Evolutionary conservation across 108 stramenopile genomes (phyloP).

Genomic region (Fragilariopsis cylindrus): DNA sequence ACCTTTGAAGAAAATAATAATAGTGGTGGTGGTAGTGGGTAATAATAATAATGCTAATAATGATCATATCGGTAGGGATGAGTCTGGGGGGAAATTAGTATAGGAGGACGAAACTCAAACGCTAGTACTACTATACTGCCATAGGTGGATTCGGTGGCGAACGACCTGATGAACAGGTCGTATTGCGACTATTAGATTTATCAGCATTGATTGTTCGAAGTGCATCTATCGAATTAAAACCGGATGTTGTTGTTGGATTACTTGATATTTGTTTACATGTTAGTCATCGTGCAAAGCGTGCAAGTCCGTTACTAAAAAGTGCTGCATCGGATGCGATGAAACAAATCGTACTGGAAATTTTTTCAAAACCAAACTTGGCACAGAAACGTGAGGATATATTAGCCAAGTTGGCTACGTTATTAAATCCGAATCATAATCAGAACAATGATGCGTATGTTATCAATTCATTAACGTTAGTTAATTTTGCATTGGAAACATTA

Average conservation of each 20-base stretch:
- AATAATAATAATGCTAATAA: constrained; percentile 1
- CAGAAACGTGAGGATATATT: constrained; percentile 70
- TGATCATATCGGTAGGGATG: neutral
- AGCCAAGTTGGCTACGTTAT: constrained; percentile 69
- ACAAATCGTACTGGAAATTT: constrained; percentile 78
- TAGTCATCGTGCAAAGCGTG: constrained; percentile 56
- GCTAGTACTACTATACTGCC: neutral
- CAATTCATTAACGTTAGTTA: constrained; percentile 84
- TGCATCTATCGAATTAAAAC: constrained; percentile 35
- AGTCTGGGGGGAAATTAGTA: too few species aligned
- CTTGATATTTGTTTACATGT: constrained; percentile 80
- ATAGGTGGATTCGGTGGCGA: neutral
- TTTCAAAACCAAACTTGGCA: constrained; percentile 51
- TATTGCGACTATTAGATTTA: constrained; percentile 70
- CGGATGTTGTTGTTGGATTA: constrained; percentile 57
- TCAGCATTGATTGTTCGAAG: constrained; percentile 74
- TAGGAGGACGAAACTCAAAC: too few species aligned
- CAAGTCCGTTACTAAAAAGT: constrained; percentile 57
- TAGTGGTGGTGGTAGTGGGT: neutral
- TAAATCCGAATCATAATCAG: constrained; percentile 77
- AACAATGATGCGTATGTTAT: constrained; percentile 62
- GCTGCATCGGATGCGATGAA: constrained; percentile 76
- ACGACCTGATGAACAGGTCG: constrained; percentile 71
- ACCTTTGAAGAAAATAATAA: constrained; percentile 55
- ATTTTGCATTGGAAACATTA: constrained; percentile 93